Base-by-base conservation (phyloP, 2,329 filamentous ascomycete species). In the Meredithiella fracta region DNA sequence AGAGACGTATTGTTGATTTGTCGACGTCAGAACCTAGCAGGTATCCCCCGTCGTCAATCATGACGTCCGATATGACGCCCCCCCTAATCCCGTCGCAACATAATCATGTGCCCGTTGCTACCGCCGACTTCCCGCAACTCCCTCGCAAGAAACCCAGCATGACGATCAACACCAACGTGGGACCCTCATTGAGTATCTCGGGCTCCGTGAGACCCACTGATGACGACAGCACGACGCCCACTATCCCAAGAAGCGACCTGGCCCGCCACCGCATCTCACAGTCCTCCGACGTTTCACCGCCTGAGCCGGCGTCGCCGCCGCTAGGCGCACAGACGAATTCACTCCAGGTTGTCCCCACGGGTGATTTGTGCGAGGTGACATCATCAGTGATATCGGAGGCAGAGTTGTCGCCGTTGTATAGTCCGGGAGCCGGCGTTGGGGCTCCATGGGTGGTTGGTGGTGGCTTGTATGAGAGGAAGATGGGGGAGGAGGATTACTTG, bases 401-500 rank as follows among this genome's bases (percentile, higher is more conserved):
- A 2, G 54, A 56, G n/a, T 23, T 59, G 25, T 56, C 58, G 34
- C 44, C 47, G n/a, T 17, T 59, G 17, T 59, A 59, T 25, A 53
- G 58, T 17, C 47, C 47, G 73, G 54, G 51, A 3, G 58, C 53
- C 70, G 67, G 66, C 25, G 70, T 72, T 11, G 61, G 70, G 3
- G 70, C 73, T 49, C 76, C 84, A 58, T 86, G 82, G 77, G 80
- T 81, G 59, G 70, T 79, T 47, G 78, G 79, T 58, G 84, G 85
- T 55, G 86, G 92, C 63, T 72, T 86, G 6, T 97, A 95, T 68
- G 81, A 85, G 57, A 86, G 86, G 66, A 92, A 92, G 67, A 84
- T 97, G 55, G 89, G 95, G 67, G 90, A 90, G 31, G 87, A 82
- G 62, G 85, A 82, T 38, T 98, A 94, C 77, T 76, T 98, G 40